A percentile compares a stretch with the other conserved stretches of the same genome.
These are phyloP conservation scores for Graphilbum ipis-grandicollis DNA, from an alignment of 2,329 filamentous ascomycete species.

Conservation along the genomic window DNA sequence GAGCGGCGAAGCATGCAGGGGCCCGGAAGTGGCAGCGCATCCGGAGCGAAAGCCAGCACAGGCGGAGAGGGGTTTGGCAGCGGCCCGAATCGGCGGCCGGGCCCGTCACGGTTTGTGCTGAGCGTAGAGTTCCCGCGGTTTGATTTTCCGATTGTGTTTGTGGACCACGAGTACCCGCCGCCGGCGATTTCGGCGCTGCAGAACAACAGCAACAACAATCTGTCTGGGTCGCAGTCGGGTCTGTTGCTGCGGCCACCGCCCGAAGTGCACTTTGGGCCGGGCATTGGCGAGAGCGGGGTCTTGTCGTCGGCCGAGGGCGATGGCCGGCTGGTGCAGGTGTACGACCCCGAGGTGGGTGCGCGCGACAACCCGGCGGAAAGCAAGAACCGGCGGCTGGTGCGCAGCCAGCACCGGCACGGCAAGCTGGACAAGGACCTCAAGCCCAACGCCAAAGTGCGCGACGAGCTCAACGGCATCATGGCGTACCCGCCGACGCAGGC, in stretches of 20 bases:
- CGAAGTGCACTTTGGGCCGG: conserved; percentile 78
- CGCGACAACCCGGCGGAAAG: conserved; percentile 86
- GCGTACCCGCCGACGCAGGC: conserved; percentile 84
- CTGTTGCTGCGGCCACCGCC: conserved; percentile 64
- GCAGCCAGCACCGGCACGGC: conserved; percentile 80
- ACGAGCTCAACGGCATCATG: conserved; percentile 83
- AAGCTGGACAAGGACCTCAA: conserved; percentile 89
- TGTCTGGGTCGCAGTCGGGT: conserved; percentile 46
- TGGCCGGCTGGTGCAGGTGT: conserved; percentile 62
- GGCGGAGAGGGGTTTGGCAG: conserved; percentile 12
- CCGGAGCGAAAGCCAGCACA: conserved; percentile 19
- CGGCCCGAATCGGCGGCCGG: conserved; percentile 18
- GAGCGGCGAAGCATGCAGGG: conserved; percentile 57
- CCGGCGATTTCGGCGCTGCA: conserved; percentile 66
- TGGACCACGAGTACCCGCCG: conserved; percentile 79
- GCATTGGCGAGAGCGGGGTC: conserved; percentile 31
- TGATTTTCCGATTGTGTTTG: conserved; percentile 89
- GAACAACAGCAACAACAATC: conserved; percentile 19
- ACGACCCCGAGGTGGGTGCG: conserved; percentile 82
- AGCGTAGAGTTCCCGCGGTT: conserved; percentile 88
- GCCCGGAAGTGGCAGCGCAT: conserved; percentile 24
- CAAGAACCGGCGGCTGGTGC: conserved; percentile 81
- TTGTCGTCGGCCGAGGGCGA: conserved; percentile 13
- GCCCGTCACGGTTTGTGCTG: conserved; percentile 52
- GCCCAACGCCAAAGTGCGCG: conserved; percentile 86